Conservation (phyloP, 2,329 filamentous ascomycete genomes). For the Arachnomyces sp. region DNA sequence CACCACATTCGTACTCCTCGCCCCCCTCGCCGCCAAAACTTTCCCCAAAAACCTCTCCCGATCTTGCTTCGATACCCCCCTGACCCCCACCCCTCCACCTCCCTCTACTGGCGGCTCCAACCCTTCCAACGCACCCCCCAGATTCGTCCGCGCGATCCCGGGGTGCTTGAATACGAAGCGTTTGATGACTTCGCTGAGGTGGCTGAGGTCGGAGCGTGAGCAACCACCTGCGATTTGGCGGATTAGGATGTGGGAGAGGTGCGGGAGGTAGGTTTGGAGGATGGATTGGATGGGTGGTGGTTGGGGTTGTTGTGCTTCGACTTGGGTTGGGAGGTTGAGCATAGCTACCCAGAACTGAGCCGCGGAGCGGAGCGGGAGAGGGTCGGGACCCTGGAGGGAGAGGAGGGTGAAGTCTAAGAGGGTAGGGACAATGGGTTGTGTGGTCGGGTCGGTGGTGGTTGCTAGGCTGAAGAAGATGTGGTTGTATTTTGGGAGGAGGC, state of each 20-base stretch:
- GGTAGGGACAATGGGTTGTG: constrained; percentile 24
- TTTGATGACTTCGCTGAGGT: constrained; percentile 34
- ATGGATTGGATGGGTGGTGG: constrained; percentile 20
- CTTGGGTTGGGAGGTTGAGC: constrained; percentile 24
- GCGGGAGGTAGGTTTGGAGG: constrained; percentile 28
- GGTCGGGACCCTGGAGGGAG: constrained; percentile 33
- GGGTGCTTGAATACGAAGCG: constrained; percentile 35
- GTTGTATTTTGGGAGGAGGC: constrained; percentile 35
- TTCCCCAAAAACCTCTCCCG: constrained; percentile 34
- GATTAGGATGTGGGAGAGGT: constrained; percentile 32
- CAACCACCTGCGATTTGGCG: constrained; percentile 35
- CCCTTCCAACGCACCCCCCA: constrained; percentile 28
- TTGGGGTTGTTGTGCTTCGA: constrained; percentile 11
- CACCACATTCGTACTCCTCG: constrained; percentile 30
- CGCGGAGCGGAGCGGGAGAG: constrained; percentile 39
- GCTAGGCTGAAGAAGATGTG: constrained; percentile 28
- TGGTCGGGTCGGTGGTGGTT: constrained; percentile 10
- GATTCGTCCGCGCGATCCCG: constrained; percentile 29
- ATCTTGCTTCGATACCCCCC: constrained; percentile 25
- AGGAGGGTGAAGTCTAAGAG: constrained; percentile 35
- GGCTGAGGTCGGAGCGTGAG: constrained; percentile 37
- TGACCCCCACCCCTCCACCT: constrained; percentile 2
- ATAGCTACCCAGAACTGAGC: constrained; percentile 37
- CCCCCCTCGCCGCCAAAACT: constrained; percentile 30
- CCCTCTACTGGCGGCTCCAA: constrained; percentile 9